Evolutionary conservation across 345 rosid species (phyloP).

Genomic region (Firmiana major): DNA sequence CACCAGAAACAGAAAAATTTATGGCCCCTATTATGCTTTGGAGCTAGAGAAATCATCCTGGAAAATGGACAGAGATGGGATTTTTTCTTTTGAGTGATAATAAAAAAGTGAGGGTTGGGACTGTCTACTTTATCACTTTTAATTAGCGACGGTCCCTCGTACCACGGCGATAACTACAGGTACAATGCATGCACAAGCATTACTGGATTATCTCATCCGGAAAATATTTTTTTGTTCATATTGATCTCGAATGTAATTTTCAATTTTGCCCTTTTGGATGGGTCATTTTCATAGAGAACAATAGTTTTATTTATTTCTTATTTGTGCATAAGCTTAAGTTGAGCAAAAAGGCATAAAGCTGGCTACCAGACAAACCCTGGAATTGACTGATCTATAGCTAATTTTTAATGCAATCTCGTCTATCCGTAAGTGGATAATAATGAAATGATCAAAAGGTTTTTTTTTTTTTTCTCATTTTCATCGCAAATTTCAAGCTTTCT

Average conservation of each 20-base stretch:
- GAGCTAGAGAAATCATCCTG: too few species aligned
- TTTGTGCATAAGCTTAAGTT: background rate
- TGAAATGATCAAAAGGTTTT: background rate
- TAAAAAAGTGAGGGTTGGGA: background rate
- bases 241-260: background rate
- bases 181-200: background rate
- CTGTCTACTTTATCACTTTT: background rate
- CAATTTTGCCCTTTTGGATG: background rate
- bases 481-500: background rate
- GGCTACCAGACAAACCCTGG: background rate
- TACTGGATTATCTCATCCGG: background rate
- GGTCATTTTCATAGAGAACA: background rate
- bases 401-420: background rate
- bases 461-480: background rate
- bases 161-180: too few species aligned
- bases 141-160: slow-evolving; percentile 16
- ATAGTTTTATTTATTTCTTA: background rate
- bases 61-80: too few species aligned
- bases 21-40: too few species aligned
- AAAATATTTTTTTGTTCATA: background rate
- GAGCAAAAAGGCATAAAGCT: background rate
- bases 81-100: background rate
- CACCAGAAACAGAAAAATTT: too few species aligned
- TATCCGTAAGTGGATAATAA: background rate
- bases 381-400: background rate